Percentiles rank a stretch among this genome's conserved stretches.
These are phyloP conservation scores for Vanderwaltozyma polyspora DNA, from an alignment of 805 yeast genomes.

Conservation along the genomic window DNA sequence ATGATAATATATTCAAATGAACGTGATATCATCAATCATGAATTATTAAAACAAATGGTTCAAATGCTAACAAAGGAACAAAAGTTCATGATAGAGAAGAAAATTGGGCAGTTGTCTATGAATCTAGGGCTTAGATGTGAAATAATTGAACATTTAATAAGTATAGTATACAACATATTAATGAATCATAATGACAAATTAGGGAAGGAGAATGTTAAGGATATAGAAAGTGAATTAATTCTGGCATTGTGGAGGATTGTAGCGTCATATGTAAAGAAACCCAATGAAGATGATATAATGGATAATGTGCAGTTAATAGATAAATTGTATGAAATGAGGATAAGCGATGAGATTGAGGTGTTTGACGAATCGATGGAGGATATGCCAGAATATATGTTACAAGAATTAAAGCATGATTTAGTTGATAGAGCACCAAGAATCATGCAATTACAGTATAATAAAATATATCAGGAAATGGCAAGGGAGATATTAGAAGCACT, in stretches of 20 bases:
- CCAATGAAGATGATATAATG: slow-evolving; percentile 2
- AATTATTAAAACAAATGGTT: slow-evolving; percentile 16
- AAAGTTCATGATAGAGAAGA: slow-evolving; percentile 20
- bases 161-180: slow-evolving; percentile 15
- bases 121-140: slow-evolving; percentile 9
- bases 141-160: slow-evolving; percentile 14
- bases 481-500: slow-evolving; percentile 52
- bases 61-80: slow-evolving; percentile 26
- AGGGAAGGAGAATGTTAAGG: slow-evolving; percentile 19
- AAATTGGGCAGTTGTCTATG: slow-evolving; percentile 14
- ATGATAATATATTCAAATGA: slow-evolving; percentile 14
- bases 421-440: slow-evolving; percentile 16
- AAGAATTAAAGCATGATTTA: slow-evolving; percentile 31
- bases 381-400: slow-evolving; percentile 30
- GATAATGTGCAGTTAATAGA: slow-evolving; percentile 21
- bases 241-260: slow-evolving; percentile 44
- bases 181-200: slow-evolving; percentile 8
- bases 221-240: slow-evolving; percentile 33
- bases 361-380: slow-evolving; percentile 34
- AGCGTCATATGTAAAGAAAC: slow-evolving; percentile 18
- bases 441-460: slow-evolving; percentile 16
- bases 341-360: slow-evolving; percentile 19
- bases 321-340: slow-evolving; percentile 25
- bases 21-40: slow-evolving; percentile 11
- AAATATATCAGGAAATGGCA: slow-evolving; percentile 43